These are phyloP conservation scores for Syzygium grande DNA, from an alignment of 345 rosid genomes.

Conservation along the genomic window DNA sequence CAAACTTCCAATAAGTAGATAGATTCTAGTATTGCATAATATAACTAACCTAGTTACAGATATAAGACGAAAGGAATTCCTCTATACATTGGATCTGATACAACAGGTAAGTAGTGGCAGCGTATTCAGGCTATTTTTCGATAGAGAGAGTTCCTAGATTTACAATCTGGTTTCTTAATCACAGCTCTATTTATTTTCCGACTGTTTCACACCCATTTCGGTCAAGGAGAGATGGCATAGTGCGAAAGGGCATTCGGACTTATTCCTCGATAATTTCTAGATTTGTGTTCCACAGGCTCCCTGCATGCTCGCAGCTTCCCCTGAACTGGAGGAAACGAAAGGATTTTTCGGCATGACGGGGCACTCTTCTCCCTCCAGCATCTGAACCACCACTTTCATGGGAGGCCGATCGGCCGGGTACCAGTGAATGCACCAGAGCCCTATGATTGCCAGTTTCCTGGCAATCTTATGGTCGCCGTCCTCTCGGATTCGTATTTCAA, in stretches of 20 bases:
- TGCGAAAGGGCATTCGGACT: not conserved
- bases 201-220: not conserved
- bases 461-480: constrained; percentile 5
- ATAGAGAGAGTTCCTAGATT: not conserved
- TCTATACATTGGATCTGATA: not conserved
- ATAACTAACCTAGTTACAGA: not conserved
- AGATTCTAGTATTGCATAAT: not conserved
- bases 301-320: not conserved
- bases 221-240: not conserved
- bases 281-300: not conserved
- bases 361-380: not conserved
- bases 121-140: not conserved
- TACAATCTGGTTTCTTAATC: not conserved
- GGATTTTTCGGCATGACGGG: constrained; percentile 7
- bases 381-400: not conserved
- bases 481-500: not conserved
- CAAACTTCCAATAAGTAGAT: not conserved
- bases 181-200: not conserved
- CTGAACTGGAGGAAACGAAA: not conserved
- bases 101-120: not conserved
- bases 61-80: not conserved
- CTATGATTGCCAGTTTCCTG: constrained; percentile 8
- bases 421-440: constrained; percentile 15
- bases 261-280: not conserved
- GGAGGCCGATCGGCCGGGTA: constrained; percentile 8